Evolutionary conservation across 2,329 filamentous ascomycete species (phyloP).

Genomic region (Paraphaeosphaeria minitans): DNA sequence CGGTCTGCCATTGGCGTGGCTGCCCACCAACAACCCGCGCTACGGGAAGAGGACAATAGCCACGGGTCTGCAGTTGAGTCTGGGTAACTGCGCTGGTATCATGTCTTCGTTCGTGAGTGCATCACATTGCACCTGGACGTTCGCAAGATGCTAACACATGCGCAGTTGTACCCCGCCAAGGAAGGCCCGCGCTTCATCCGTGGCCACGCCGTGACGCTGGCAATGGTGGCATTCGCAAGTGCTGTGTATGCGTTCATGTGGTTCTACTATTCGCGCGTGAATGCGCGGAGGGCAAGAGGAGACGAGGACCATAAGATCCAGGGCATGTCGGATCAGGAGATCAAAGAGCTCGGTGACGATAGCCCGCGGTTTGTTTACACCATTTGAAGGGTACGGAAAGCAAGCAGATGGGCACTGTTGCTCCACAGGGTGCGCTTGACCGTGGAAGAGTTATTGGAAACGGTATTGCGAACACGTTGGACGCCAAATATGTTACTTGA

Average conservation of each 20-base stretch:
- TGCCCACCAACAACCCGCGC: conserved; percentile 71
- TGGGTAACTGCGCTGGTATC: conserved; percentile 73
- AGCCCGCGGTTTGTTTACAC: conserved; percentile 53
- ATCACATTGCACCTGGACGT: neutral
- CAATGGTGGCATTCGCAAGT: conserved; percentile 53
- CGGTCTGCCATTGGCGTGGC: conserved; percentile 61
- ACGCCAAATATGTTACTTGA: too few relatives aligned
- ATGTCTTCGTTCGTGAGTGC: conserved; percentile 70
- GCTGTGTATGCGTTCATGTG: conserved; percentile 47
- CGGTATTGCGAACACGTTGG: too few relatives aligned
- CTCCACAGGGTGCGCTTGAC: too few relatives aligned
- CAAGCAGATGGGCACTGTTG: neutral
- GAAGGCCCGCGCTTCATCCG: conserved; percentile 55
- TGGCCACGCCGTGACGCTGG: conserved; percentile 60
- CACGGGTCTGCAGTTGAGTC: conserved; percentile 71
- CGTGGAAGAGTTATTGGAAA: too few relatives aligned
- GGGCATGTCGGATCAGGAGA: conserved; percentile 50
- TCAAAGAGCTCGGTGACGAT: conserved; percentile 53
- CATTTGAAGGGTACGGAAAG: conserved; percentile 19
- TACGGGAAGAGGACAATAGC: conserved; percentile 78
- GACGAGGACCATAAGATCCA: conserved; percentile 48
- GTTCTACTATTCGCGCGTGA: conserved; percentile 45
- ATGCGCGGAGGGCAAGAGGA: conserved; percentile 46
- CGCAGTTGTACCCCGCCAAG: conserved; percentile 51
- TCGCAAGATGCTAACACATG: neutral